phyloP scores from a whole-genome alignment of 495 filamentous ascomycete genomes.

The Letharia columbiana region DNA sequence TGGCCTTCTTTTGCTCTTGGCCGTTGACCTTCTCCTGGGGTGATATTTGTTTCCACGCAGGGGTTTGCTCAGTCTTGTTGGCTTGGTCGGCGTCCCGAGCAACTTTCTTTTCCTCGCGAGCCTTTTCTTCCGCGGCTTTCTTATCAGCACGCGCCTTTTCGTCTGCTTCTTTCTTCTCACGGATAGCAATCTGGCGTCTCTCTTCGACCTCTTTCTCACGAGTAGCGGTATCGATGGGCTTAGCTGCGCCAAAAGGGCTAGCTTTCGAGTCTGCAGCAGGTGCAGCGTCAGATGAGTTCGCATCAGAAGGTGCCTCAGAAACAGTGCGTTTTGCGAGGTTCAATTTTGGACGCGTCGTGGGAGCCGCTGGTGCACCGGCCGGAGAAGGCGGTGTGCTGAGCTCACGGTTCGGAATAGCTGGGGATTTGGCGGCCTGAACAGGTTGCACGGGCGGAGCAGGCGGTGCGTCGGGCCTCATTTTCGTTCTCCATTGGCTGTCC shows the following conservation, averaged over 20 bases:
- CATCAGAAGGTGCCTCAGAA: slow-evolving; percentile 54
- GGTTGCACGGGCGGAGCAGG: slow-evolving; percentile 37
- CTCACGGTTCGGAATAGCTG: slow-evolving; percentile 48
- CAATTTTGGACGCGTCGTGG: slow-evolving; percentile 60
- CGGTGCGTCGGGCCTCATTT: slow-evolving; percentile 66
- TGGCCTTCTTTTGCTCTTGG: slow-evolving; percentile 17
- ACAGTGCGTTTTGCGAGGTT: slow-evolving; percentile 85
- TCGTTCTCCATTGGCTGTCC: slow-evolving; percentile 77
- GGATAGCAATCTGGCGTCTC: slow-evolving; percentile 61
- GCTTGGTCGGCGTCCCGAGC: slow-evolving; percentile 45
- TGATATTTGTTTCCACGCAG: slow-evolving; percentile 31
- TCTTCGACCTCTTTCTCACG: slow-evolving; percentile 85
- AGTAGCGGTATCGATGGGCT: slow-evolving; percentile 80
- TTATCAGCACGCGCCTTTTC: slow-evolving; percentile 76
- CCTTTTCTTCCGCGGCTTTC: slow-evolving; percentile 47
- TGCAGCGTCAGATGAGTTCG: slow-evolving; percentile 31
- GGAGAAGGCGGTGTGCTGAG: slow-evolving; percentile 60
- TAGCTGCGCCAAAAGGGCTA: slow-evolving; percentile 85
- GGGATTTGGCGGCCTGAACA: slow-evolving; percentile 36
- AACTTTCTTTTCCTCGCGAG: slow-evolving; percentile 33
- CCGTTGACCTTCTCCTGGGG: slow-evolving; percentile 24
- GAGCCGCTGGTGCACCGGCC: slow-evolving; percentile 39
- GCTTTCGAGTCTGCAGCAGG: slow-evolving; percentile 59
- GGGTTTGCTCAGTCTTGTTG: slow-evolving; percentile 39
- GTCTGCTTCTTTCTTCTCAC: slow-evolving; percentile 79